These are phyloP conservation scores for Penicillium tannophilum DNA, from an alignment of 495 filamentous ascomycete species.

Conservation along the genomic window DNA sequence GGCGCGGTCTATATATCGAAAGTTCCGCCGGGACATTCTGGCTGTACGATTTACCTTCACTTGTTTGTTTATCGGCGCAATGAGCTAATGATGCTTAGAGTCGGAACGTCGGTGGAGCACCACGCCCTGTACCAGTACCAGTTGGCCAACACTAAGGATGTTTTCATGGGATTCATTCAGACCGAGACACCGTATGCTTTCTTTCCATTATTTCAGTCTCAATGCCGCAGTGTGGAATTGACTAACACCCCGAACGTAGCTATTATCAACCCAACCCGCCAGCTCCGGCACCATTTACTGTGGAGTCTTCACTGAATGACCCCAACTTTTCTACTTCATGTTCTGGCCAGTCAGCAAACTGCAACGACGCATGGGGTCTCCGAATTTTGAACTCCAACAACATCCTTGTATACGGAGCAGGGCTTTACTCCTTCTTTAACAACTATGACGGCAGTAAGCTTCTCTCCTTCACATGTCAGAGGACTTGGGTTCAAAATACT, in stretches of 20 bases:
- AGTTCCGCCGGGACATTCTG: conserved; percentile 44
- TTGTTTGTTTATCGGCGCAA: not conserved
- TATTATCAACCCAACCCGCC: conserved; percentile 61
- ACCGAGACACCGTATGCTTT: conserved; percentile 66
- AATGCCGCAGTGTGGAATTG: not conserved
- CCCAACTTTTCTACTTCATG: conserved; percentile 47
- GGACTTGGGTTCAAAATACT: not conserved
- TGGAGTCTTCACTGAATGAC: not conserved
- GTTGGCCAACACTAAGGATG: conserved; percentile 61
- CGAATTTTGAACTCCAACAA: conserved; percentile 58
- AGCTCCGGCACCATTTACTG: conserved; percentile 37
- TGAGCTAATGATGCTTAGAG: not conserved
- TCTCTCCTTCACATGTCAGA: not conserved
- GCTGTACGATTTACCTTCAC: conserved; percentile 52
- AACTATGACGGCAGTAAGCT: conserved; percentile 31
- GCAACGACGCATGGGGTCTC: conserved; percentile 63
- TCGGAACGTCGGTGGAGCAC: conserved; percentile 66
- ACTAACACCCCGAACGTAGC: not conserved
- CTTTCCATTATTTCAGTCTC: not conserved
- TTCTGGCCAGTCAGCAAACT: conserved; percentile 40
- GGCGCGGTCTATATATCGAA: conserved; percentile 63
- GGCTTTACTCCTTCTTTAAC: conserved; percentile 70
- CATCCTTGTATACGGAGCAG: conserved; percentile 62
- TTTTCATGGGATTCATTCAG: conserved; percentile 73
- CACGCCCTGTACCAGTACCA: conserved; percentile 77